Conservation (phyloP, 2,329 filamentous ascomycete species). For the Sporothrix sp. region DNA sequence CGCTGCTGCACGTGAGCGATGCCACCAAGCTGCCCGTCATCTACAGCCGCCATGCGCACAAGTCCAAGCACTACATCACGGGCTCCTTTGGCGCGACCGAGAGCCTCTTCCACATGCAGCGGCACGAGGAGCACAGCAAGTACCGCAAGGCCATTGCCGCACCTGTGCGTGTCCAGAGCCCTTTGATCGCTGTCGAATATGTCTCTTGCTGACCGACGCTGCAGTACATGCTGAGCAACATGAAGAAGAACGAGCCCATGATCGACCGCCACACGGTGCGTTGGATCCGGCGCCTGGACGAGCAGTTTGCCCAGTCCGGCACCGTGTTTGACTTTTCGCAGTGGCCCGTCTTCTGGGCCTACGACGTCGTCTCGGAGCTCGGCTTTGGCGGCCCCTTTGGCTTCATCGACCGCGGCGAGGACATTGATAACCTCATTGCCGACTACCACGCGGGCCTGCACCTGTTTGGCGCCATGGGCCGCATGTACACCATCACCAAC, state of each 20-base stretch:
- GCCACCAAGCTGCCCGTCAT: constrained; percentile 45
- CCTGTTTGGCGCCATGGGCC: constrained; percentile 41
- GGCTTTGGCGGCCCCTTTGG: constrained; percentile 47
- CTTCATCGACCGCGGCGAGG: constrained; percentile 41
- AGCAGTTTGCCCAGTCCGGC: constrained; percentile 34
- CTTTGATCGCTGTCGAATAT: too few species aligned
- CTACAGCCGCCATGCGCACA: constrained; percentile 46
- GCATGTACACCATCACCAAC: constrained; percentile 43
- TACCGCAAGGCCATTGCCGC: constrained; percentile 45
- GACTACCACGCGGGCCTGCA: constrained; percentile 43
- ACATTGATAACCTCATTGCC: constrained; percentile 44
- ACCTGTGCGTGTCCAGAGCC: too few species aligned
- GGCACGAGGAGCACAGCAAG: constrained; percentile 40
- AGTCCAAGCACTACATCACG: constrained; percentile 49
- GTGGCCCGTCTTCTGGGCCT: constrained; percentile 47
- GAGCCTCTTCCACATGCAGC: constrained; percentile 49
- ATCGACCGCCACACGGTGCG: constrained; percentile 39
- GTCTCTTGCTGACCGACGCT: too few species aligned
- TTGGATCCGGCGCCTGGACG: constrained; percentile 41
- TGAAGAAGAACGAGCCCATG: constrained; percentile 49
- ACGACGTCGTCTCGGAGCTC: constrained; percentile 47
- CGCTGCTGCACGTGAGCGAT: constrained; percentile 42
- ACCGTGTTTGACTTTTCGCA: constrained; percentile 43
- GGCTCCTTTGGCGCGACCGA: constrained; percentile 47
- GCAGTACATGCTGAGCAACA: constrained; percentile 47